phyloP scores from a whole-genome alignment of 352 stramenopile species.

The Pythium sukuiense region DNA sequence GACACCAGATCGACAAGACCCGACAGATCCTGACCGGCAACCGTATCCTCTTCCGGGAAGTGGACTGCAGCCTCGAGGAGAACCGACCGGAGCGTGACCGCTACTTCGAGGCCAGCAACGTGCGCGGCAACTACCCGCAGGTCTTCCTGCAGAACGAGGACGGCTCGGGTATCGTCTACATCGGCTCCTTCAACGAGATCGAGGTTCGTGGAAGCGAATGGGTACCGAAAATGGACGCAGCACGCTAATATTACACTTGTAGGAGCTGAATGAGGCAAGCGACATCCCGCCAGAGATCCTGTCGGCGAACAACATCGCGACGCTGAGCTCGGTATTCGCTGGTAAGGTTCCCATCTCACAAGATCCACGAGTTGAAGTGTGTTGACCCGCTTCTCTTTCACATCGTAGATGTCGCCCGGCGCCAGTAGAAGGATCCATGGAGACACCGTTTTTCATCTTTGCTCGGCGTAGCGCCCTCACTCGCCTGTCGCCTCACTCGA shows the following conservation, averaged over 20 bases:
- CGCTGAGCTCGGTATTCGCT: conserved; percentile 68
- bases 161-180: conserved; percentile 49
- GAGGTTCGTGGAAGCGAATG: conserved; percentile 41
- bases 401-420: neutral
- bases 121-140: conserved; percentile 86
- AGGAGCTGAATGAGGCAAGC: conserved; percentile 85
- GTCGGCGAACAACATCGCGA: conserved; percentile 75
- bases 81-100: conserved; percentile 70
- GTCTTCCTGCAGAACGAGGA: conserved; percentile 74
- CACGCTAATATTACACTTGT: neutral
- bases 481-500: neutral
- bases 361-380: neutral
- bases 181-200: conserved; percentile 82
- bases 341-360: conserved; percentile 29
- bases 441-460: neutral
- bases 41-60: conserved; percentile 65
- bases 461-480: neutral
- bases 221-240: neutral
- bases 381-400: neutral
- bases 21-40: conserved; percentile 75
- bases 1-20: conserved; percentile 70
- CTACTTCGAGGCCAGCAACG: conserved; percentile 77
- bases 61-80: conserved; percentile 82
- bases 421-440: neutral
- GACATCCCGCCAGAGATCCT: conserved; percentile 77